Evolutionary conservation across 1,139 yeast species (phyloP).

Genomic region (Pichia sp.): DNA sequence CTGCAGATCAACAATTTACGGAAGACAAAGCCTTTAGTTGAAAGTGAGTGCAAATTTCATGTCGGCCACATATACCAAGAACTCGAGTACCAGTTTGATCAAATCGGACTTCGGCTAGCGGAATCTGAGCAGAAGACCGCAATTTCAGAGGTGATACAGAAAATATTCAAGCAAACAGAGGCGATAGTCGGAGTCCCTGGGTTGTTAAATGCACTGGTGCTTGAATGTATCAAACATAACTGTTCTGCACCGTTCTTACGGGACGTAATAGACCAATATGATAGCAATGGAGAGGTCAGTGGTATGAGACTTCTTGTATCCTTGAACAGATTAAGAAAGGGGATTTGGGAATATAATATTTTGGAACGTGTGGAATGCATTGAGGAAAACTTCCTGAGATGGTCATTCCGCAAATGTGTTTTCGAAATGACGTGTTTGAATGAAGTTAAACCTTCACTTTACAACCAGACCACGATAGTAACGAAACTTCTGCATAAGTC

Average conservation of each 20-base stretch:
- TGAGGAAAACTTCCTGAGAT: conserved; percentile 11
- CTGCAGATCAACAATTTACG: conserved; percentile 14
- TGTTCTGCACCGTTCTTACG: conserved; percentile 15
- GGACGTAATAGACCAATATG: conserved; percentile 17
- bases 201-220: conserved; percentile 11
- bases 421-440: conserved; percentile 17
- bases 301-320: conserved; percentile 14
- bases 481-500: conserved; percentile 14
- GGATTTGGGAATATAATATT: conserved; percentile 17
- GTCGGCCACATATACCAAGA: conserved; percentile 15
- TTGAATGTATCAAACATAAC: conserved; percentile 16
- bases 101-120: neutral
- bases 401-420: conserved; percentile 18
- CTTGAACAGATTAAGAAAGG: conserved; percentile 11
- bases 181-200: conserved; percentile 9
- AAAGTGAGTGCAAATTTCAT: conserved; percentile 17
- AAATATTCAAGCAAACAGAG: conserved; percentile 8
- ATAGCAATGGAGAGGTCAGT: conserved; percentile 14
- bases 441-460: conserved; percentile 15
- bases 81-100: conserved; percentile 12
- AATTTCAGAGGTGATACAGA: neutral
- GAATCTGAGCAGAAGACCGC: neutral
- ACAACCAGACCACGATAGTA: conserved; percentile 11
- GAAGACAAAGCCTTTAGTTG: conserved; percentile 13
- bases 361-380: conserved; percentile 15